These are phyloP conservation scores for Prototheca wickerhamii DNA, from an alignment of 163 green algal species.

Conservation along the genomic window DNA sequence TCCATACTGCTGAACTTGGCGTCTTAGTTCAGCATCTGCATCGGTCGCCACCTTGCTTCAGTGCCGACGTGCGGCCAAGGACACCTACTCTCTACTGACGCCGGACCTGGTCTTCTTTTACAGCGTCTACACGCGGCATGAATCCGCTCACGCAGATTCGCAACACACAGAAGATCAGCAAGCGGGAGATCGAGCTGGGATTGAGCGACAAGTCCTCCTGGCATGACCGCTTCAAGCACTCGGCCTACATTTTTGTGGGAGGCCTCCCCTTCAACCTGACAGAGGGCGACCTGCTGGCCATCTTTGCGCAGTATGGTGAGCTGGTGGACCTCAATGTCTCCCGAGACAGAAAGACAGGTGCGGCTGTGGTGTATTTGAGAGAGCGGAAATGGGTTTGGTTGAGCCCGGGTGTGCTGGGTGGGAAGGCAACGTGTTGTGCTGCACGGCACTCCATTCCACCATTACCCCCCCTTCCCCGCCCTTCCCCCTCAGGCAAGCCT, in stretches of 20 bases:
- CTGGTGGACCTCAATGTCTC: slow-evolving; percentile 90
- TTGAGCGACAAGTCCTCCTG: slow-evolving; percentile 76
- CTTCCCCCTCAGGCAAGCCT: slow-evolving; percentile 50
- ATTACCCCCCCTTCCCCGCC: neutral
- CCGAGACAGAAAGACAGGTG: slow-evolving; percentile 49
- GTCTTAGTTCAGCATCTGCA: no score
- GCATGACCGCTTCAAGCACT: slow-evolving; percentile 89
- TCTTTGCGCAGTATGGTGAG: slow-evolving; percentile 97
- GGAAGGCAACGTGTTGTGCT: neutral
- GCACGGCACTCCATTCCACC: neutral
- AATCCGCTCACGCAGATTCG: slow-evolving; percentile 90
- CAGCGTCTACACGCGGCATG: neutral
- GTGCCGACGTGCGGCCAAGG: no score
- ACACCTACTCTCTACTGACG: no score
- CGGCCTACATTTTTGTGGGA: slow-evolving; percentile 89
- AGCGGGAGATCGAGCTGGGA: slow-evolving; percentile 67
- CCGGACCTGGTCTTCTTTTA: neutral
- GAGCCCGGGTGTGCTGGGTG: no score
- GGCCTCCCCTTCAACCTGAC: slow-evolving; percentile 87
- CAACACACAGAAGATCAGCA: slow-evolving; percentile 82
- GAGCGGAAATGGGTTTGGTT: no score
- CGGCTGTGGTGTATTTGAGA: no score
- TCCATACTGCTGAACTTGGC: no score
- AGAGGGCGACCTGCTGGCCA: slow-evolving; percentile 89
- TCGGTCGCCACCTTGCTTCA: no score